These are phyloP conservation scores for Claviceps pazoutovae DNA, from an alignment of 2,329 filamentous ascomycete species.

Conservation along the genomic window DNA sequence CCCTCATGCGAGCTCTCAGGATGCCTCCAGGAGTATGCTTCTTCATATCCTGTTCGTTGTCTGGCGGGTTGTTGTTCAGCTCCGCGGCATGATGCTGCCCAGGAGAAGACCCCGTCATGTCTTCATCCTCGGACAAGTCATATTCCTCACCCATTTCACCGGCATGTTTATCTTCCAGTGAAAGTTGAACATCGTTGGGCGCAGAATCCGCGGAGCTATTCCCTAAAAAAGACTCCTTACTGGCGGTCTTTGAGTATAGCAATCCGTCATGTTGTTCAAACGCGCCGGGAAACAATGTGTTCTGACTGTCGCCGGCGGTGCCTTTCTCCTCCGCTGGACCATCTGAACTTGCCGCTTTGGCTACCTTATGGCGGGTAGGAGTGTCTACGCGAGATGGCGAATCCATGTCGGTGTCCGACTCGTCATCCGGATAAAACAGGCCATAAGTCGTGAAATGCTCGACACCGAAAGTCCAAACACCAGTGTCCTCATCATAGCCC, in stretches of 20 bases:
- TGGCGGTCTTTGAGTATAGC: slow-evolving; percentile 41
- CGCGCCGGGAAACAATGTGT: slow-evolving; percentile 55
- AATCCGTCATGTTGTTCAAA: slow-evolving; percentile 52
- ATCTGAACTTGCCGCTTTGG: slow-evolving; percentile 11
- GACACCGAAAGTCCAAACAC: slow-evolving; percentile 85
- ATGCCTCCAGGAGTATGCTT: slow-evolving; percentile 42
- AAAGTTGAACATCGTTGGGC: slow-evolving; percentile 45
- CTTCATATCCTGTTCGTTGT: slow-evolving; percentile 33
- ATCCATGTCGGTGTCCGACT: slow-evolving; percentile 39
- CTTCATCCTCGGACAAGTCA: slow-evolving; percentile 56
- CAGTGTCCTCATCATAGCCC: slow-evolving; percentile 63
- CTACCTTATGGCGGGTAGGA: slow-evolving; percentile 8
- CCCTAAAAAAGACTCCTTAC: slow-evolving; percentile 77
- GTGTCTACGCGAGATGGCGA: slow-evolving; percentile 2
- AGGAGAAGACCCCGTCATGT: slow-evolving; percentile 66
- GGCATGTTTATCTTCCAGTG: slow-evolving; percentile 42
- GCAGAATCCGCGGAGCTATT: slow-evolving; percentile 74
- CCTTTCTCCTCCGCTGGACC: slow-evolving; percentile 33
- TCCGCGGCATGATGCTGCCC: slow-evolving; percentile 64
- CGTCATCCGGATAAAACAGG: slow-evolving; percentile 65
- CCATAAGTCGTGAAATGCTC: slow-evolving; percentile 95
- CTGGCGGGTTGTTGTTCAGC: slow-evolving; percentile 46
- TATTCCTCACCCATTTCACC: slow-evolving; percentile 58
- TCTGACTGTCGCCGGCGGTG: slow-evolving; percentile 41
- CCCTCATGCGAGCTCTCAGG: slow-evolving; percentile 49